Base-by-base conservation (phyloP, 805 yeast genomes). In the Lachancea kluyveri region DNA sequence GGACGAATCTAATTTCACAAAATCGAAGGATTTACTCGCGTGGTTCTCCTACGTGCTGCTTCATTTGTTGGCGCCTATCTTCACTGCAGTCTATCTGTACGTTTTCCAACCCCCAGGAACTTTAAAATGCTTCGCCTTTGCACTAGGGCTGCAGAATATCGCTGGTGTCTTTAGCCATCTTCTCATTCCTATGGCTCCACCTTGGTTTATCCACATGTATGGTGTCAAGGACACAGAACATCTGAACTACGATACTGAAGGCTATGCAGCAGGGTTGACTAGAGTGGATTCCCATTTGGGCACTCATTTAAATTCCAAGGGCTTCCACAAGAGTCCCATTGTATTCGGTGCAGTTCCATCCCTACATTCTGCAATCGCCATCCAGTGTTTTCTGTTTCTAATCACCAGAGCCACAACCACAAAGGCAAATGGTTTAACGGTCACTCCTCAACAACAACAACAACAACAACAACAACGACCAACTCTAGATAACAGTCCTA, bases 191-290 rank as follows among this genome's bases (percentile, higher is more conserved):
- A 77, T 74, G 49, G 82, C 85, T 1, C 82, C 87, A 1, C 87
- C 87, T 3, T 76, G 85, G 79, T 79, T 77, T 50, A 71, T 76
- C 28, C 77, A 72, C 47, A 39, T 74, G 39, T 67, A 79, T 42
- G 83, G 85, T 3, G 67, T 68, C 14, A 70, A 73, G 40, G 68
- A 54, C 33, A 43, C 43, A 4, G 65, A 49, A 35, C 60, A 51
- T 7, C 79, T 81, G 2, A 63, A 67, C 39, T 79, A 79, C 51
- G 72, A 70, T 19, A 74, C 74, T 68, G 69, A 70, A 9, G 84
- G 84, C 9, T 79, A 71, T 47, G 80, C 84, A 2, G 88, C 85
- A 9, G 86, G 86, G 2, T 59, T 79, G 25, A 71, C 74, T 3
- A 60, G 84, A 27, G 77, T 74, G n/a, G 84, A 78, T 47, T 55